Evolutionary conservation across 2,329 filamentous ascomycete species (phyloP).

Genomic region (Alternaria metachromatica): DNA sequence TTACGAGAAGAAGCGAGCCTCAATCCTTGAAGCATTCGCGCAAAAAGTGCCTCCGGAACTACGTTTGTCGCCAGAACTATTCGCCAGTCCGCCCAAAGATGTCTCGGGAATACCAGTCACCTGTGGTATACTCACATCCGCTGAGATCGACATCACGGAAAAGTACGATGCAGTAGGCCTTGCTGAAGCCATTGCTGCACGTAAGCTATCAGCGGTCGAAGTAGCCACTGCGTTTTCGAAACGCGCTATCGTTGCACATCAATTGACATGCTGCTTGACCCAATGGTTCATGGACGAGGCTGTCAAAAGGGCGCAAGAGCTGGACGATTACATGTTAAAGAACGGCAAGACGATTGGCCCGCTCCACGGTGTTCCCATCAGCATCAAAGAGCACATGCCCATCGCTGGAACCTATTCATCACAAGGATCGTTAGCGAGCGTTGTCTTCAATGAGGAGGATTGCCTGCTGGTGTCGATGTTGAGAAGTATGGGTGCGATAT

Average conservation of each 20-base stretch:
- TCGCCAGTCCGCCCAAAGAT: constrained; percentile 23
- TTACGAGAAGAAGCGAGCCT: constrained; percentile 23
- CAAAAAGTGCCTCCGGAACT: constrained; percentile 20
- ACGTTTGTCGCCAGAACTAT: constrained; percentile 10
- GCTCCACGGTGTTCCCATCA: constrained; percentile 60
- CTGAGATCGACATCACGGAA: constrained; percentile 60
- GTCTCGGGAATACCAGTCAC: constrained; percentile 24
- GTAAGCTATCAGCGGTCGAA: constrained; percentile 48
- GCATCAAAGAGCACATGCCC: constrained; percentile 59
- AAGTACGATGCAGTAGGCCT: constrained; percentile 54
- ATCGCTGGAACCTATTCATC: constrained; percentile 62
- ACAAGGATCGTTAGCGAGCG: constrained; percentile 58
- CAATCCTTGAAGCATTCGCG: constrained; percentile 22
- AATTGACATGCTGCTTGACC: constrained; percentile 24
- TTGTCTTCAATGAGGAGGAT: constrained; percentile 58
- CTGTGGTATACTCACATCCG: constrained; percentile 54
- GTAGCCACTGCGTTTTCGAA: constrained; percentile 42
- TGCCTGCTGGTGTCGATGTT: constrained; percentile 62
- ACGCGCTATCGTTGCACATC: constrained; percentile 27
- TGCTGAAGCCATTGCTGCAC: constrained; percentile 48
- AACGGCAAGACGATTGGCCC: constrained; percentile 32
- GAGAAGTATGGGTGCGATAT: constrained; percentile 59
- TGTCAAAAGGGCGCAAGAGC: constrained; percentile 21
- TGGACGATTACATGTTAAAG: constrained; percentile 54
- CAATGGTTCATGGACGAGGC: constrained; percentile 32